These are phyloP conservation scores for Zhuliangozyma blackwelliae DNA, from an alignment of 1,139 yeast genomes.

Conservation along the genomic window DNA sequence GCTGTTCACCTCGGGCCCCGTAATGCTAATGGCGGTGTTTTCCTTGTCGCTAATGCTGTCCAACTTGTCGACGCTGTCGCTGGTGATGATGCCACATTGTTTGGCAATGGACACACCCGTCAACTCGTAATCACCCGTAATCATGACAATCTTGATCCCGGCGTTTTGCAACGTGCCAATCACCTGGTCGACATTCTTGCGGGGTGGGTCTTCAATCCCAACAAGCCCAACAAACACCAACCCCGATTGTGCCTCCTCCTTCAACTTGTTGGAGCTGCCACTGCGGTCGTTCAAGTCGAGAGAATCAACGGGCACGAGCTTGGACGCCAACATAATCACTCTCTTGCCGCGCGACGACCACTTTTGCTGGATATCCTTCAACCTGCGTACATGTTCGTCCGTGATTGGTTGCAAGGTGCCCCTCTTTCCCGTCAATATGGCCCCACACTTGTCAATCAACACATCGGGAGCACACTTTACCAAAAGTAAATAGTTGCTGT, in stretches of 20 bases:
- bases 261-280: constrained; percentile 12
- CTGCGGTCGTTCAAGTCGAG: constrained; percentile 8
- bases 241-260: constrained; percentile 12
- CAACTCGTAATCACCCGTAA: constrained; percentile 51
- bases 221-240: constrained; percentile 38
- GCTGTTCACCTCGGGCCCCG: constrained; percentile 34
- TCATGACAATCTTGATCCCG: constrained; percentile 49
- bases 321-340: constrained; percentile 39
- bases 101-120: constrained; percentile 53
- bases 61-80: constrained; percentile 21
- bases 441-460: too few relatives aligned
- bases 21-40: constrained; percentile 28
- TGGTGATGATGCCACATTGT: constrained; percentile 39
- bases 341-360: constrained; percentile 45
- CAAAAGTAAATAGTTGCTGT: too few relatives aligned
- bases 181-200: constrained; percentile 39
- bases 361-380: constrained; percentile 25
- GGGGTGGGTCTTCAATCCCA: constrained; percentile 51
- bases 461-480: too few relatives aligned
- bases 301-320: constrained; percentile 13
- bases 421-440: too few relatives aligned
- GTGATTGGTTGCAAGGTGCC: too few relatives aligned
- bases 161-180: constrained; percentile 39
- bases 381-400: constrained; percentile 5
- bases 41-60: constrained; percentile 10